Evolutionary conservation across 306 rosid species (phyloP).

Genomic region (Hippophae tibetana): DNA sequence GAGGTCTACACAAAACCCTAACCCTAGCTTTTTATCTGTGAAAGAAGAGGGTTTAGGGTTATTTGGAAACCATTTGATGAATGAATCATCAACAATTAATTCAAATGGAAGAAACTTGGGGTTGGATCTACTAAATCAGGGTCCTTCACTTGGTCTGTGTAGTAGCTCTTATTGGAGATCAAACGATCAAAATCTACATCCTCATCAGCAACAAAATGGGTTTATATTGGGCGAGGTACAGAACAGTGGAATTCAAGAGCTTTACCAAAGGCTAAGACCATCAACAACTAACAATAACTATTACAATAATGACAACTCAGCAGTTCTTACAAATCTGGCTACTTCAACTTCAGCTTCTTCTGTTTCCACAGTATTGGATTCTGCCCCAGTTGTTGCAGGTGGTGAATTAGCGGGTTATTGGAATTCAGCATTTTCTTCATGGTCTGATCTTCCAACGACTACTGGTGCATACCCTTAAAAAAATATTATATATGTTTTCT

Average conservation of each 20-base stretch:
- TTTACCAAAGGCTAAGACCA: constrained; percentile 66
- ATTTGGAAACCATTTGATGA: constrained; percentile 43
- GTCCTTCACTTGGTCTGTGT: constrained; percentile 47
- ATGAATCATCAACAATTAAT: constrained; percentile 28
- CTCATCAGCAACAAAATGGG: constrained; percentile 24
- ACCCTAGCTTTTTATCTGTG: constrained; percentile 35
- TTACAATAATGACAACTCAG: constrained; percentile 34
- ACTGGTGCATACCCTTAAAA: constrained; percentile 69
- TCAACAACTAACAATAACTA: constrained; percentile 33
- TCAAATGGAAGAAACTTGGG: constrained; percentile 33
- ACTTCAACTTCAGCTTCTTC: constrained; percentile 26
- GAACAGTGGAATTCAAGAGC: constrained; percentile 57
- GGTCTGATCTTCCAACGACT: constrained; percentile 78
- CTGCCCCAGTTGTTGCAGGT: constrained; percentile 40
- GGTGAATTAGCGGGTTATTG: constrained; percentile 65
- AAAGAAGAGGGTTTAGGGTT: constrained; percentile 46
- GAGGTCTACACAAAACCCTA: constrained; percentile 42
- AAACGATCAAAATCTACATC: constrained; percentile 24
- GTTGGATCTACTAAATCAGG: constrained; percentile 44
- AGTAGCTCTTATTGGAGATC: constrained; percentile 62
- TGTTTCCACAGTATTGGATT: constrained; percentile 42
- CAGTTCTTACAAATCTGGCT: constrained; percentile 38
- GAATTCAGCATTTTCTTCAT: constrained; percentile 55
- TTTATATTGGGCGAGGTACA: constrained; percentile 33
- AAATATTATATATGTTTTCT: constrained; percentile 2